Evolutionary conservation across 306 rosid species (phyloP), one percentile per base, ranked within the genome.

Genomic region (Canavalia gladiata): DNA sequence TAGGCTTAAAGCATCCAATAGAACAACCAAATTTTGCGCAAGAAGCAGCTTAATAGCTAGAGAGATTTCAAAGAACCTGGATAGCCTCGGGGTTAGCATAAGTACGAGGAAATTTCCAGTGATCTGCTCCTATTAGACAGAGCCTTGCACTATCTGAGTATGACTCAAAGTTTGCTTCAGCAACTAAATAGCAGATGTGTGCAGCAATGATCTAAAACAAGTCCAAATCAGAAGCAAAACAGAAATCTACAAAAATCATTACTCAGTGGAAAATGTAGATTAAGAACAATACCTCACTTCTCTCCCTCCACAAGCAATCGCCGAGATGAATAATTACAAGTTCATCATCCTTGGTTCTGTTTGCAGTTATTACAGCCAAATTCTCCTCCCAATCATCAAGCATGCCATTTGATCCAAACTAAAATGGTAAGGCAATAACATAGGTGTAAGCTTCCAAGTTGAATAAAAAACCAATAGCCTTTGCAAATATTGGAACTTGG

Each of bases 51-150:
- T 41, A 62, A 52, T 85, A 57, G 57, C 57, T 81, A 62, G 8
- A 64, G 42, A 49, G n/a, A 73, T 77, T 66, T 70, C 46, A 75
- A 79, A 39, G 64, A 67, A 95, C 99, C 99, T 95, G 99, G 80
- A 95, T 95, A 80, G 99, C 97, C 83, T 91, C 97, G 60, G 99
- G 99, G 78, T 87, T 87, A 84, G 94, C 92, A 58, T 84, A 95
- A 49, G 99, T 95, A 79, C 99, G 93, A 77, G 99, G 98, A 76
- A 43, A 90, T 86, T 93, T 93, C 99, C 96, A 95, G 82, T 95
- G 99, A 88, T 95, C 99, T 67, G 98, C 88, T 82, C 99, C 99
- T 82, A 95, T 82, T 42, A 95, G 90, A 86, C 99, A 95, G 30
- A 93, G 65, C 74, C 99, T 93, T 51, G 99, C 92, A 84, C 86